Conservation (phyloP, 2,329 filamentous ascomycete species). For the Botrytis hyacinthi region DNA sequence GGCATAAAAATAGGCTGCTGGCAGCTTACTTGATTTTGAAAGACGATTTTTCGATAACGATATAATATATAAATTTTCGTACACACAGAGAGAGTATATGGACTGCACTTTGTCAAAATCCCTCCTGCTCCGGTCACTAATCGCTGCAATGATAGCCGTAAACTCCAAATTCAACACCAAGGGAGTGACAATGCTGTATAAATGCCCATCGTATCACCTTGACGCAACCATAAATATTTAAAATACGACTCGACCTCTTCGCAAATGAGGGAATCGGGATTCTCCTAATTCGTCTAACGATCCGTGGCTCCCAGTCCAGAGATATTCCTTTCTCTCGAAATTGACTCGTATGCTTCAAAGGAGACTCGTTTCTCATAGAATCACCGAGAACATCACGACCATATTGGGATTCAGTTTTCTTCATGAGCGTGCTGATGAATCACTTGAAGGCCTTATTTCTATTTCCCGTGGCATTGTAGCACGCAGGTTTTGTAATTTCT, state of each 20-base stretch:
- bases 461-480: not conserved
- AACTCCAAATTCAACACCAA: not conserved
- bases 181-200: constrained; percentile 9
- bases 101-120: not conserved
- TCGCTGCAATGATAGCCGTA: not conserved
- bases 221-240: not conserved
- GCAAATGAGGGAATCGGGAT: not conserved
- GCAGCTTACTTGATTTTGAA: not conserved
- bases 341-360: not conserved
- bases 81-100: not conserved
- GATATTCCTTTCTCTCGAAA: not conserved
- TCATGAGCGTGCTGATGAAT: not conserved
- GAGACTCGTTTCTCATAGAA: not conserved
- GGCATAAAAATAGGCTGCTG: not conserved
- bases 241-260: not conserved
- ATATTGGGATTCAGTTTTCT: not conserved
- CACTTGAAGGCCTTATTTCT: not conserved
- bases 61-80: not conserved
- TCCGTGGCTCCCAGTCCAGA: not conserved
- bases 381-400: not conserved
- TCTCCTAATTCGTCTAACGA: not conserved
- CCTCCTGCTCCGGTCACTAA: not conserved
- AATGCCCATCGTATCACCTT: not conserved
- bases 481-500: not conserved
- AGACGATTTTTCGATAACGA: not conserved